These are phyloP conservation scores for Selenicereus undatus DNA, from an alignment of 148 eudicot genomes.

Conservation along the genomic window DNA sequence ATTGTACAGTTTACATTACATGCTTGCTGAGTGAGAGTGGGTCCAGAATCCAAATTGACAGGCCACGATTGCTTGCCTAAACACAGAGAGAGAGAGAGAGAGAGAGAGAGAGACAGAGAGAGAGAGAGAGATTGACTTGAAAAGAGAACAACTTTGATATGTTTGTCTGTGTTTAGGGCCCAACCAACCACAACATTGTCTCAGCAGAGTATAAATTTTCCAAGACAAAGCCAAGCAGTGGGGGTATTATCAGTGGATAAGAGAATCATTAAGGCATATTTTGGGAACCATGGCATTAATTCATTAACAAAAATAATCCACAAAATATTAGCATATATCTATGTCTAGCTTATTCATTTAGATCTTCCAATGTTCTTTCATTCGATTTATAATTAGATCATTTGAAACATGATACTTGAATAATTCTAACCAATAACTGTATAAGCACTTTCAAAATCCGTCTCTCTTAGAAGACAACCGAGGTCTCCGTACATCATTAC, in stretches of 20 bases:
- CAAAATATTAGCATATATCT: background rate
- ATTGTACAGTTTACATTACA: background rate
- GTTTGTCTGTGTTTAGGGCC: constrained; percentile 25
- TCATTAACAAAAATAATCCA: background rate
- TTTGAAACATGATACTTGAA: background rate
- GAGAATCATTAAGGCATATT: constrained; percentile 2
- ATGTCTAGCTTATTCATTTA: background rate
- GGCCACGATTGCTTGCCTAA: background rate
- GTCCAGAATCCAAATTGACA: background rate
- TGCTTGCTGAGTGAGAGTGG: background rate
- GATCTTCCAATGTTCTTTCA: background rate
- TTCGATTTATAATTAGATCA: background rate
- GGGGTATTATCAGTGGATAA: constrained; percentile 1
- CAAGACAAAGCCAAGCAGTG: background rate
- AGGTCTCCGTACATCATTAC: too few relatives aligned
- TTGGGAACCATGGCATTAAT: background rate
- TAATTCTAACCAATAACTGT: too few relatives aligned
- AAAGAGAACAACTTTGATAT: constrained; percentile 27
- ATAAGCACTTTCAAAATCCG: too few relatives aligned
- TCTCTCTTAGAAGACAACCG: too few relatives aligned
- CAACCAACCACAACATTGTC: constrained; percentile 27
- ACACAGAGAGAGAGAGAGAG: background rate
- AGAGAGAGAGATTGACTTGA: constrained; percentile 23
- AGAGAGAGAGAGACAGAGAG: background rate
- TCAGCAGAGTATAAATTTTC: background rate